Percentiles rank a stretch among this genome's conserved stretches.
Evolutionary conservation across 1,139 yeast genomes (phyloP).

Genomic region (Yamadazyma oceani): DNA sequence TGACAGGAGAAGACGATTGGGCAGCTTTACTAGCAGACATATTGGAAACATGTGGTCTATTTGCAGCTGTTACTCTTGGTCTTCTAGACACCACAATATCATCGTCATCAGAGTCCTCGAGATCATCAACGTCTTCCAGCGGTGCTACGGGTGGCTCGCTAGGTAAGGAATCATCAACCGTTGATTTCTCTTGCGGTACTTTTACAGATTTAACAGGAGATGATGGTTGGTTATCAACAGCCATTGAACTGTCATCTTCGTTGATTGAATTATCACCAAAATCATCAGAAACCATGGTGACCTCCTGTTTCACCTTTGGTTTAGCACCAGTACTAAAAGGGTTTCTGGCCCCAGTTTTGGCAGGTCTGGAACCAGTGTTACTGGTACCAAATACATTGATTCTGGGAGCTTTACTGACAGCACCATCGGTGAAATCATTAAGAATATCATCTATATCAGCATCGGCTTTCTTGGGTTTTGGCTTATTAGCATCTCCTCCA

Average conservation of each 20-base stretch:
- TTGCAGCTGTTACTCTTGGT: slow-evolving; percentile 40
- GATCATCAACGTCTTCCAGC: slow-evolving; percentile 6
- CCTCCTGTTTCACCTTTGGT: background rate
- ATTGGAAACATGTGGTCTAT: slow-evolving; percentile 21
- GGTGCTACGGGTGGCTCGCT: slow-evolving; percentile 1
- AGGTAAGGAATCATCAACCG: background rate
- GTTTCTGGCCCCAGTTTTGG: background rate
- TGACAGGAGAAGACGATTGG: slow-evolving; percentile 19
- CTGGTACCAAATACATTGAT: slow-evolving; percentile 10
- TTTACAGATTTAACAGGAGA: slow-evolving; percentile 30
- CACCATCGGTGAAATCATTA: slow-evolving; percentile 34
- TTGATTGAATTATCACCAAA: background rate
- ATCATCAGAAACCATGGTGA: background rate
- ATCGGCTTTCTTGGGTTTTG: slow-evolving; percentile 25
- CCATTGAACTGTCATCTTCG: too few relatives aligned
- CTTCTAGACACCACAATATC: slow-evolving; percentile 49
- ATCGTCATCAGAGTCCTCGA: slow-evolving; percentile 49
- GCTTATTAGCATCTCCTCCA: slow-evolving; percentile 15
- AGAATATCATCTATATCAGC: slow-evolving; percentile 48
- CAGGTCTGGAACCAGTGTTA: background rate
- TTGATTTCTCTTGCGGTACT: background rate
- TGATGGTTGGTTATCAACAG: slow-evolving; percentile 25
- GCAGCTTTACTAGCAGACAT: slow-evolving; percentile 23
- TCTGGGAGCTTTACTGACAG: slow-evolving; percentile 9
- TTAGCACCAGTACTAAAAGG: slow-evolving; percentile 1